Percentiles rank a stretch among this genome's conserved stretches.
These are phyloP conservation scores for Acanthamoeba castellanii DNA, from an alignment of 208 protist species.

Conservation along the genomic window DNA sequence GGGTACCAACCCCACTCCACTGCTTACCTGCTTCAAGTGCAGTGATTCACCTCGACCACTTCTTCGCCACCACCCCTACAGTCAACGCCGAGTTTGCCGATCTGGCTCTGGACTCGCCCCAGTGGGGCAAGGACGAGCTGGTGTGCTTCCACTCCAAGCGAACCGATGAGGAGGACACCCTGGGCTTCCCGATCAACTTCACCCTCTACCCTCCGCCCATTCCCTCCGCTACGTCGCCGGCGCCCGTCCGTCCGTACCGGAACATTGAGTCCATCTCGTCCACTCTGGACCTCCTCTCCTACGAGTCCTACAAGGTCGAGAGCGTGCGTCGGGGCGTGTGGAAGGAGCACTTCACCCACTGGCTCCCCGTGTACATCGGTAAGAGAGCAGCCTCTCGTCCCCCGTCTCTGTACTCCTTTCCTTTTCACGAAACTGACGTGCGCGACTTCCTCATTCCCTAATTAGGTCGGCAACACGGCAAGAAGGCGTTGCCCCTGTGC, in stretches of 20 bases:
- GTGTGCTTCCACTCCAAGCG: slow-evolving; percentile 54
- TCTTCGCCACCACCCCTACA: neutral
- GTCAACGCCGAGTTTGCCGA: neutral
- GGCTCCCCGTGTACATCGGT: slow-evolving; percentile 14
- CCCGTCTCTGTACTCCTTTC: no score
- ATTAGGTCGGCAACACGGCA: neutral
- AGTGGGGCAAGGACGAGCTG: slow-evolving; percentile 15
- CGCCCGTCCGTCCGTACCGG: neutral
- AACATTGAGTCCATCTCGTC: slow-evolving; percentile 35
- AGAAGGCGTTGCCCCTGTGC: neutral
- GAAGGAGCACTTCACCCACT: slow-evolving; percentile 51
- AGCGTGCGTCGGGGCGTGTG: slow-evolving; percentile 12
- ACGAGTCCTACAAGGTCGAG: slow-evolving; percentile 23
- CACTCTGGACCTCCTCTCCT: slow-evolving; percentile 17
- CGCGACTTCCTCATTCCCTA: neutral
- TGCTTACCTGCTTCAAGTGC: no score
- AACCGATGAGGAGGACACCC: neutral
- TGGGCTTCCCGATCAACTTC: slow-evolving; percentile 21
- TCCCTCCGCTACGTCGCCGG: neutral
- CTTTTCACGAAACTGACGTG: neutral
- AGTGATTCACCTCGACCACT: no score
- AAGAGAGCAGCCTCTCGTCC: neutral
- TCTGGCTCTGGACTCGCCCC: neutral
- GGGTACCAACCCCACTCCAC: neutral
- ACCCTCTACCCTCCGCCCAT: neutral